Evolutionary conservation across 2,329 filamentous ascomycete genomes (phyloP), one percentile per base, ranked within the genome.

Genomic region (Tolypocladium sp.): DNA sequence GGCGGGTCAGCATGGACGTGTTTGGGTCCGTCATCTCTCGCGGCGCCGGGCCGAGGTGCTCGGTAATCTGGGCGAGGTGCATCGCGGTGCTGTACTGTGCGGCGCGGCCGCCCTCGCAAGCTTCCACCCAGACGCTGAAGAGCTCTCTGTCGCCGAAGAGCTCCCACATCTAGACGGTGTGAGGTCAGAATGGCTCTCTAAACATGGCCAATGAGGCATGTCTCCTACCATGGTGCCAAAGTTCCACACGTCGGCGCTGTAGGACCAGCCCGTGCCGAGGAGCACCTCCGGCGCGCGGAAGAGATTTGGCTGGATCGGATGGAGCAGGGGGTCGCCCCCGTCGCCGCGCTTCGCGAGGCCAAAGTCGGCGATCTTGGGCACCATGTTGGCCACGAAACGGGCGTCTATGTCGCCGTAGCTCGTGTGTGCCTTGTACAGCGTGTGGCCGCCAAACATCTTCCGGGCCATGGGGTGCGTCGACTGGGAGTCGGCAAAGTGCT

Each of bases 171-270:
- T 51, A 8, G n/a, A 17, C 9, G 17, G 7, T 25, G 46, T 17
- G 15, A 51, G 46, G 30, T 33, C 30, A 33, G 30, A n/a, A n/a
- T n/a, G n/a, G n/a, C n/a, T n/a, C n/a, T n/a, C n/a, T n/a, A n/a
- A n/a, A n/a, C n/a, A n/a, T n/a, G n/a, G n/a, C n/a, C n/a, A n/a
- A n/a, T n/a, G n/a, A n/a, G n/a, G n/a, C n/a, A n/a, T n/a, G n/a
- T n/a, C n/a, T n/a, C n/a, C 30, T 20, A 51, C 46, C 46, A 51
- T 51, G 46, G 17, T 17, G 22, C 22, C 46, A 3, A 51, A 30
- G 41, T 64, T 64, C 63, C 63, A 64, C 10, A 64, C 63, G 56
- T 64, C 63, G 5, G 59, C 63, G 37, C 60, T 61, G 20, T 58
- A 64, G 13, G 61, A 61, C 62, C 62, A 64, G 4, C 58, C 59